Evolutionary conservation across 306 rosid species (phyloP).

Genomic region (Rosa rugosa): DNA sequence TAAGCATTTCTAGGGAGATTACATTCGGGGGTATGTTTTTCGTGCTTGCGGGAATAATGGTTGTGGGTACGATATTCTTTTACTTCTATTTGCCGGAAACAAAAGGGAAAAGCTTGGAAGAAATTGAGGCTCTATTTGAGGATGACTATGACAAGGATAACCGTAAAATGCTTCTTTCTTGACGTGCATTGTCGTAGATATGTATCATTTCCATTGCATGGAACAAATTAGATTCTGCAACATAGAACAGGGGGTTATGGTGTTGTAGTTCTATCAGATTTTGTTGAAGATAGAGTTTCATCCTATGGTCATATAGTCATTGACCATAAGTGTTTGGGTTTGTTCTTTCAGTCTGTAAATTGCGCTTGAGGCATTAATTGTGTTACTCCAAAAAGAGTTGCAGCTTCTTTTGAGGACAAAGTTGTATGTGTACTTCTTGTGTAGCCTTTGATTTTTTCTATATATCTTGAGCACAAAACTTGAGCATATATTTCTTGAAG

Average conservation of each 20-base stretch:
- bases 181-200: not conserved
- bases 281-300: not conserved
- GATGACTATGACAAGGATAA: constrained; percentile 16
- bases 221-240: not conserved
- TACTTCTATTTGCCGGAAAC: constrained; percentile 54
- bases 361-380: not conserved
- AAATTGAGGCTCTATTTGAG: constrained; percentile 40
- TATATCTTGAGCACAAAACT: too few relatives aligned
- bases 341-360: not conserved
- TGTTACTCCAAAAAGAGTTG: not conserved
- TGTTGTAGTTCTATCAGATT: not conserved
- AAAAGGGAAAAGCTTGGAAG: constrained; percentile 46
- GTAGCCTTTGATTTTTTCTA: too few relatives aligned
- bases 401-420: not conserved
- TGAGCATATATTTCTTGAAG: too few relatives aligned
- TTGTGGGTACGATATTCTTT: constrained; percentile 44
- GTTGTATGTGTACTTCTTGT: not conserved
- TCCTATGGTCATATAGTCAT: not conserved
- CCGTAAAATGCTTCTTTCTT: constrained; percentile 13
- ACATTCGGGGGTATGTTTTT: constrained; percentile 61
- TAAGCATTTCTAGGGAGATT: constrained; percentile 51
- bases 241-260: not conserved
- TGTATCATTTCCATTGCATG: not conserved
- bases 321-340: not conserved
- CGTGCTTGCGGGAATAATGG: constrained; percentile 56